Evolutionary conservation across 2,329 filamentous ascomycete species (phyloP).

Genomic region (Pseudocercospora vitis): DNA sequence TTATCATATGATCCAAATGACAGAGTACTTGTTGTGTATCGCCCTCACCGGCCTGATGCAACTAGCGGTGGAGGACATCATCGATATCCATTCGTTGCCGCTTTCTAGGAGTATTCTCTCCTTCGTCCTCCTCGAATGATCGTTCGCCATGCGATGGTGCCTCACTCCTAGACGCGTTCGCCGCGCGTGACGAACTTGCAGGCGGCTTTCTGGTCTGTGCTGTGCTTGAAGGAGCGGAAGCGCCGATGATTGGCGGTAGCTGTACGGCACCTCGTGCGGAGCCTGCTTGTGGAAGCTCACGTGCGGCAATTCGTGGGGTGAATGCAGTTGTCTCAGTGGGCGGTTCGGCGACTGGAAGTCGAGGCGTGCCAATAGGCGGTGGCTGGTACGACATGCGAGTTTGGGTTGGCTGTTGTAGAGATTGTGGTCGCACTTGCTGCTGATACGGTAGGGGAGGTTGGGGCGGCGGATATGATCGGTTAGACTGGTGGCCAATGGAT

Average conservation of each 20-base stretch:
- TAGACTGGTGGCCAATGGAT: slow-evolving; percentile 19
- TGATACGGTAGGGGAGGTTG: slow-evolving; percentile 18
- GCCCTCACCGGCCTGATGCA: neutral
- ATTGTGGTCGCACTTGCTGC: slow-evolving; percentile 12
- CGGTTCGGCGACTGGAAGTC: slow-evolving; percentile 27
- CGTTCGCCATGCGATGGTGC: slow-evolving; percentile 9
- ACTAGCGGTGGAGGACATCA: slow-evolving; percentile 34
- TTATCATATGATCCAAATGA: neutral
- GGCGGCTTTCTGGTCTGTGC: neutral
- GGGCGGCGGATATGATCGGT: slow-evolving; percentile 22
- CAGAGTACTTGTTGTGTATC: neutral
- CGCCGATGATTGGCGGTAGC: slow-evolving; percentile 30
- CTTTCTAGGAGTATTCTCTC: slow-evolving; percentile 27
- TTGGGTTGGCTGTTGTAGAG: slow-evolving; percentile 9
- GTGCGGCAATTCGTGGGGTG: slow-evolving; percentile 24
- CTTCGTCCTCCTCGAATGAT: slow-evolving; percentile 29
- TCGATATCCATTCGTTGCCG: slow-evolving; percentile 35
- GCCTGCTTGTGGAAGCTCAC: slow-evolving; percentile 14
- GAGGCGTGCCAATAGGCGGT: slow-evolving; percentile 15
- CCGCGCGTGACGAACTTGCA: slow-evolving; percentile 1
- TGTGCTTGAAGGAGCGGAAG: slow-evolving; percentile 8
- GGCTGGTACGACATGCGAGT: slow-evolving; percentile 2
- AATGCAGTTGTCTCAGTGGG: slow-evolving; percentile 30
- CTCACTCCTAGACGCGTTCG: neutral
- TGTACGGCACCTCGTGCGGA: slow-evolving; percentile 22